phyloP scores from a whole-genome alignment of 805 yeast genomes.

The Candida coquimbonensis region DNA sequence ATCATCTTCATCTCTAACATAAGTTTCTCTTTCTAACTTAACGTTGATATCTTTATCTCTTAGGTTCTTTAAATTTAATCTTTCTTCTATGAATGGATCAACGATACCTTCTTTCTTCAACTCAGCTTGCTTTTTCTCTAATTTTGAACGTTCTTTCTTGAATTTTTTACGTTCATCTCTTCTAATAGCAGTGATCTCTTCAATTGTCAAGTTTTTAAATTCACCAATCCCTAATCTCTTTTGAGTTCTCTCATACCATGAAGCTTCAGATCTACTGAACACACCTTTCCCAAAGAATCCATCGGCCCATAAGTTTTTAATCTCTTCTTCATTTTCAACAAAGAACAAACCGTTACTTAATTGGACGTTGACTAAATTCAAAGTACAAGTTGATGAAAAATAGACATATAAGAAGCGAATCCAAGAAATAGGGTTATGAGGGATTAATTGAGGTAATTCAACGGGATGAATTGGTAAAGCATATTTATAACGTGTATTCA shows the following conservation, averaged over 20 bases:
- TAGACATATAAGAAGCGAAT: slow-evolving; percentile 35
- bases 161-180: slow-evolving; percentile 66
- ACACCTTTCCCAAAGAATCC: slow-evolving; percentile 96
- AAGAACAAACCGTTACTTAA: slow-evolving; percentile 29
- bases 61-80: slow-evolving; percentile 24
- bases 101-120: slow-evolving; percentile 31
- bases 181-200: slow-evolving; percentile 70
- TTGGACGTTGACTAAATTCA: slow-evolving; percentile 18
- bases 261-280: slow-evolving; percentile 84
- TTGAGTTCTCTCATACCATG: slow-evolving; percentile 70
- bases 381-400: slow-evolving; percentile 14
- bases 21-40: slow-evolving; percentile 16
- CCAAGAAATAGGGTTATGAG: slow-evolving; percentile 69
- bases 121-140: slow-evolving; percentile 44
- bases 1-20: slow-evolving; percentile 31
- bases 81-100: slow-evolving; percentile 28
- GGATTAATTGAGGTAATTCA: slow-evolving; percentile 44
- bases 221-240: slow-evolving; percentile 44
- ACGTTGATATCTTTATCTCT: slow-evolving; percentile 25
- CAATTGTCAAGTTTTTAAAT: slow-evolving; percentile 39
- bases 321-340: slow-evolving; percentile 37
- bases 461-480: slow-evolving; percentile 54
- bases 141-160: slow-evolving; percentile 57
- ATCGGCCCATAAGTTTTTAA: slow-evolving; percentile 61
- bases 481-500: slow-evolving; percentile 30